Conservation (phyloP, 805 yeast species). For the Dipodascus geniculatus region DNA sequence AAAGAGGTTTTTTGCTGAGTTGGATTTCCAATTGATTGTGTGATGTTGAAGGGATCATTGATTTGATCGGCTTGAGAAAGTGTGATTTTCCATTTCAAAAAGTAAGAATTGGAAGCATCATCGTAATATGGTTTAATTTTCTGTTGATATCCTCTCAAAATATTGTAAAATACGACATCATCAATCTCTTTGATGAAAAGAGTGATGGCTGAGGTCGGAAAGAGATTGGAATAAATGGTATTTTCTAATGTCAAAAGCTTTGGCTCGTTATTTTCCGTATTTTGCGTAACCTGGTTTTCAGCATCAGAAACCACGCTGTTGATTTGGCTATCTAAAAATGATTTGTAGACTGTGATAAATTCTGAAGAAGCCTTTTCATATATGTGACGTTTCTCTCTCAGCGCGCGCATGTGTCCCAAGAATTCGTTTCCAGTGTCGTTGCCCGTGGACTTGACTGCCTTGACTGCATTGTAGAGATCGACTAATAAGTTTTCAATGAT, state of each 20-base stretch:
- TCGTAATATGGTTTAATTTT: conserved; percentile 27
- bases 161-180: conserved; percentile 31
- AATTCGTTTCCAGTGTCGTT: conserved; percentile 27
- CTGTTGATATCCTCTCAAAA: conserved; percentile 33
- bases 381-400: conserved; percentile 48
- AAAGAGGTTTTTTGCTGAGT: conserved; percentile 8
- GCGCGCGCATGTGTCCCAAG: conserved; percentile 44
- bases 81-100: conserved; percentile 20
- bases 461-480: conserved; percentile 51
- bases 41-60: conserved; percentile 11
- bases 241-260: conserved; percentile 15
- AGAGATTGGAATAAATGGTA: conserved; percentile 15
- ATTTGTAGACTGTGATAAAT: conserved; percentile 37
- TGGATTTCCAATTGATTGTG: neutral
- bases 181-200: conserved; percentile 52
- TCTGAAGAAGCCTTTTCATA: conserved; percentile 44
- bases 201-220: conserved; percentile 36
- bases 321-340: conserved; percentile 35
- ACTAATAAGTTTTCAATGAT: conserved; percentile 43
- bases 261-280: conserved; percentile 8
- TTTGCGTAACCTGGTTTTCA: conserved; percentile 6
- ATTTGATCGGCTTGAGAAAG: conserved; percentile 9
- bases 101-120: conserved; percentile 21
- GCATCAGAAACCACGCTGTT: conserved; percentile 19
- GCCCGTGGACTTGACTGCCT: conserved; percentile 45